Evolutionary conservation across 345 rosid genomes (phyloP), one percentile per base, ranked within the genome.

Genomic region (Euphorbia pulcherrima): DNA sequence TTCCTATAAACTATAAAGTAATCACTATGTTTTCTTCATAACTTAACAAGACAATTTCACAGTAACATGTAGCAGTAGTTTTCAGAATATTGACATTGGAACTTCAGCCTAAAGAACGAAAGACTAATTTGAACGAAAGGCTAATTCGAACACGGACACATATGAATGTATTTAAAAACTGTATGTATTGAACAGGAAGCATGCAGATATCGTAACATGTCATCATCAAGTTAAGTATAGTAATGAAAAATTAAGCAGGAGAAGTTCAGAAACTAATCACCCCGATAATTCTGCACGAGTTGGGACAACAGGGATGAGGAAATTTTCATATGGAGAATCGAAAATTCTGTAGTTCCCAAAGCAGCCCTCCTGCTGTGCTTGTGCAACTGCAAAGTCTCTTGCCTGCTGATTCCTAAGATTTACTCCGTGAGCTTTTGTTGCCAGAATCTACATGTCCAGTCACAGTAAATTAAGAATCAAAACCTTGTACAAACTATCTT

Each of bases 261-360:
- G n/a, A 48, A 10, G 50, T 44, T 44, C 12, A 8, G 13, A 62
- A 26, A 23, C 14, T 6, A 18, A 33, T 76, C 35, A 82, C 66
- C 74, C 79, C 24, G 73, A 39, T 24, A 87, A 68, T 64, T 87
- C 89, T 30, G 79, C 74, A 53, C 77, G 69, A 51, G 81, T 74
- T 21, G 87, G 92, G 64, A 87, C 33, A 27, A 78, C 83, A 8
- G 89, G 92, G 16, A 87, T 66, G n/a, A 87, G 77, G 72, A 78
- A 81, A 69, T 87, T 87, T n/a, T 83, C 83, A 59, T 56, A 81
- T 40, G 74, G 79, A 3, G 89, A 87, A 74, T 83, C 81, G 20
- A 84, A 73, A 62, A 67, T 80, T 75, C 65, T 78, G 40, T 68
- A 87, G 61, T 80, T 84, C 23, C 78, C 87, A 0, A 72, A 76